Conservation (phyloP, 208 protist species). For the Trypanosoma cruzi region DNA sequence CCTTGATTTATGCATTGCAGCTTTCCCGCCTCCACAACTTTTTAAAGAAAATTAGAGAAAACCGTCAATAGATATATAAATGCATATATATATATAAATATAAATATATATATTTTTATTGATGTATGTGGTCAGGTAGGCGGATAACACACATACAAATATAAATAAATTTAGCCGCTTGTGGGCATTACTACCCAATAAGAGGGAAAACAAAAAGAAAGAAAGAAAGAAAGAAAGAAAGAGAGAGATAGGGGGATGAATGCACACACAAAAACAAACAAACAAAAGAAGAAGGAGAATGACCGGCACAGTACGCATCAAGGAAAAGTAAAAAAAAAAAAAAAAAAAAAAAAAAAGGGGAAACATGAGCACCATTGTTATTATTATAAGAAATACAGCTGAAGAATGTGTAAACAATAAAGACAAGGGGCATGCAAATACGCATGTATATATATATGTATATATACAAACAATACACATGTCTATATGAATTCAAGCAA, state of each 20-base stretch:
- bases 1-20: too few species aligned
- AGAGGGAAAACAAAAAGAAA: too few species aligned
- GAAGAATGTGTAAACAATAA: too few species aligned
- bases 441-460: too few species aligned
- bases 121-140: too few species aligned
- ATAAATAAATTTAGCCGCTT: neutral
- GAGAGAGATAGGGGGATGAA: neutral
- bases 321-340: neutral
- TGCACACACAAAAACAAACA: neutral
- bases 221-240: neutral
- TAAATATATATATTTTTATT: neutral
- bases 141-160: neutral
- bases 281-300: neutral
- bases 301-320: neutral
- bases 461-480: too few species aligned
- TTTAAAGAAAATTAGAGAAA: too few species aligned
- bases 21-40: too few species aligned
- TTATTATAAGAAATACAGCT: too few species aligned
- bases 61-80: conserved; percentile 9
- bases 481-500: neutral
- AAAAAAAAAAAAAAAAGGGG: neutral
- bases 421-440: too few species aligned
- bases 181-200: neutral
- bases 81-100: conserved; percentile 21
- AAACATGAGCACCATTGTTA: too few species aligned